phyloP scores from a whole-genome alignment of 2,329 filamentous ascomycete species.

The Westerdykella aurantiaca region DNA sequence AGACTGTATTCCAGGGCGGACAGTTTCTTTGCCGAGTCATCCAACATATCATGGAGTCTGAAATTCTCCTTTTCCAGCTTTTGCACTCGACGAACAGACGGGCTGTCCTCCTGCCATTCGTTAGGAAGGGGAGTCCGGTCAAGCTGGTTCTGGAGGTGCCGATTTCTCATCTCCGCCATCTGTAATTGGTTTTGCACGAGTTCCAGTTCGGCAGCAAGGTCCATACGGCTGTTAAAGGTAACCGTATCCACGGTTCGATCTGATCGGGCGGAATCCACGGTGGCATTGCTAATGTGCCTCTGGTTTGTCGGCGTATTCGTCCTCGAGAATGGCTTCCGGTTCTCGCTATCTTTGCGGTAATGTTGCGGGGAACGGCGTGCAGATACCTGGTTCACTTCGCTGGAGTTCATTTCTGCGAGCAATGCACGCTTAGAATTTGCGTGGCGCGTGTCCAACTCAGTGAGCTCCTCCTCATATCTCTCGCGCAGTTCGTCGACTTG shows the following conservation, averaged over 20 bases:
- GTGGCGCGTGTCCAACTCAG: constrained; percentile 57
- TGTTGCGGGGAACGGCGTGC: constrained; percentile 63
- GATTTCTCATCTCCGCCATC: constrained; percentile 90
- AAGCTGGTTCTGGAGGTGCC: constrained; percentile 82
- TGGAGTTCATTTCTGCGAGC: constrained; percentile 81
- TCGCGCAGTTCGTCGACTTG: constrained; percentile 74
- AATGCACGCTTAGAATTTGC: constrained; percentile 64
- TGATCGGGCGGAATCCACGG: constrained; percentile 72
- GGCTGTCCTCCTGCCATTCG: constrained; percentile 64
- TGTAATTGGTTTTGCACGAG: constrained; percentile 92
- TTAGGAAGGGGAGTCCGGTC: constrained; percentile 63
- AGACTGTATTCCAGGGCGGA: constrained; percentile 83
- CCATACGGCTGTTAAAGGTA: constrained; percentile 81
- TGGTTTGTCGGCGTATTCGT: constrained; percentile 69
- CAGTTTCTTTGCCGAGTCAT: constrained; percentile 89
- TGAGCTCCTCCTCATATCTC: constrained; percentile 65
- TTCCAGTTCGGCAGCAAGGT: constrained; percentile 83
- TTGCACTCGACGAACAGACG: constrained; percentile 73
- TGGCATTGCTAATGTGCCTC: constrained; percentile 60
- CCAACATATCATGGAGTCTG: constrained; percentile 86
- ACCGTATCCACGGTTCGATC: constrained; percentile 80
- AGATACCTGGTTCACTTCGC: constrained; percentile 58
- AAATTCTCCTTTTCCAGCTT: constrained; percentile 91
- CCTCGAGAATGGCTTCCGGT: constrained; percentile 61
- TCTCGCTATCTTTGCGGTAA: constrained; percentile 56